A percentile compares a stretch with the other conserved stretches of the same genome.
Evolutionary conservation across 2,329 filamentous ascomycete species (phyloP).

Genomic region (Rosellinia necatrix): DNA sequence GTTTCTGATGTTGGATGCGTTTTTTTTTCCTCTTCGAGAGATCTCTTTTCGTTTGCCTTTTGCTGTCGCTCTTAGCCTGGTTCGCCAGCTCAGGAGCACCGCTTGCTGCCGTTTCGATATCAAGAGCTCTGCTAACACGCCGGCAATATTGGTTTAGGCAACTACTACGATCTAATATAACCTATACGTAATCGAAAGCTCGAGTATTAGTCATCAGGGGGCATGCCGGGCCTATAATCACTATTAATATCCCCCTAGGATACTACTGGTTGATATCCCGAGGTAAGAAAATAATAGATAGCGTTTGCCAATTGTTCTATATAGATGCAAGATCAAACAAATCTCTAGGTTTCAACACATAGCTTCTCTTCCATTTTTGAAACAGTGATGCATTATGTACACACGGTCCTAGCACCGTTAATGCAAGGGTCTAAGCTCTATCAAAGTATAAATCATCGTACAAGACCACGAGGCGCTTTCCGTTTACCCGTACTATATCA

Average conservation of each 20-base stretch:
- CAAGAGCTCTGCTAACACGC: slow-evolving; percentile 1
- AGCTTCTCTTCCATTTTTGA: too few relatives aligned
- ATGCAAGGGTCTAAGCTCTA: not conserved
- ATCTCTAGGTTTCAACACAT: too few relatives aligned
- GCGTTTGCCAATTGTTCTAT: too few relatives aligned
- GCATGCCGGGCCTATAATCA: too few relatives aligned
- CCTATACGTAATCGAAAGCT: too few relatives aligned
- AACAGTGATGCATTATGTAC: not conserved
- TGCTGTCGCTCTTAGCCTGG: not conserved
- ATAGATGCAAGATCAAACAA: too few relatives aligned
- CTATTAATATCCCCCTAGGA: too few relatives aligned
- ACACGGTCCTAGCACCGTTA: not conserved
- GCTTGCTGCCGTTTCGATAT: not conserved
- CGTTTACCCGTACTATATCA: not conserved
- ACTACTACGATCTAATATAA: too few relatives aligned
- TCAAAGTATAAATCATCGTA: not conserved
- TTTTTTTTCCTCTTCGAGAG: too few relatives aligned
- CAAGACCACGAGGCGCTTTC: not conserved
- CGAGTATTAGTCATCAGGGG: too few relatives aligned
- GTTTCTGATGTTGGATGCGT: slow-evolving; percentile 31
- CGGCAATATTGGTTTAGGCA: not conserved
- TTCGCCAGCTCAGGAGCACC: not conserved
- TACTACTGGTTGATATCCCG: too few relatives aligned
- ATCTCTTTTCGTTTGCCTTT: not conserved
- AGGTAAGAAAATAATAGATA: too few relatives aligned